Evolutionary conservation across 495 filamentous ascomycete species (phyloP), one percentile per base, ranked within the genome.

Genomic region (Neurospora sp.): DNA sequence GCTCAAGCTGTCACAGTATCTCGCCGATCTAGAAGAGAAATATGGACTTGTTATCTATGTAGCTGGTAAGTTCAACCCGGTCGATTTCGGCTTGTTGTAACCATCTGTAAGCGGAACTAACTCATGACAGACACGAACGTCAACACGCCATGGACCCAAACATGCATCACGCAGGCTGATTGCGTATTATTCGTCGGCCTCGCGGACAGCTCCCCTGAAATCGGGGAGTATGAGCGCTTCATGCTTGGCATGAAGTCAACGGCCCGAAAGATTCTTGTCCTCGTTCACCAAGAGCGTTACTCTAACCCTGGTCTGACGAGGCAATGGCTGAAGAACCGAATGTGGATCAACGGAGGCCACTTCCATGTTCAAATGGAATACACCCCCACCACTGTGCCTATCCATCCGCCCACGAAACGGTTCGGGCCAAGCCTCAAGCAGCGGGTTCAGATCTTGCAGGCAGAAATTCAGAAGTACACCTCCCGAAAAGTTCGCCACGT

Each of bases 281-380:
- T 99, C n/a, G 83, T 99, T 4, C 96, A 99, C 81, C 86, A 93
- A 0, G 96, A 99, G 77, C 88, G 96, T 42, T 98, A 95, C 79
- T 97, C 91, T 72, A 86, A 87, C 2, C 89, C 93, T 27, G 96
- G 96, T 0, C 77, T 96, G 35, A 97, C 95, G 0, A 85, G 96
- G 44, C 87, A 88, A 65, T 99, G 96, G 96, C 85, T 99, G 27
- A 91, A 93, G 76, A 97, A 97, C 78, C 91, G 96, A 1, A 88
- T 97, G 71, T 99, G 96, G 96, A 93, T 99, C 76, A 99, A 98
- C 76, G 96, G 96, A n/a, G 93, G 96, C 45, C 96, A 99, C 80
- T 95, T 97, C 78, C 96, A 99, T 77, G 92, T 99, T 35, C 96
- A 99, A 78, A 98, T 99, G 96, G 86, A 92, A 1, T 96, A 94